Evolutionary conservation across 1,284 basidiomycete genomes (phyloP).

Genomic region (Lentinus polychrous): DNA sequence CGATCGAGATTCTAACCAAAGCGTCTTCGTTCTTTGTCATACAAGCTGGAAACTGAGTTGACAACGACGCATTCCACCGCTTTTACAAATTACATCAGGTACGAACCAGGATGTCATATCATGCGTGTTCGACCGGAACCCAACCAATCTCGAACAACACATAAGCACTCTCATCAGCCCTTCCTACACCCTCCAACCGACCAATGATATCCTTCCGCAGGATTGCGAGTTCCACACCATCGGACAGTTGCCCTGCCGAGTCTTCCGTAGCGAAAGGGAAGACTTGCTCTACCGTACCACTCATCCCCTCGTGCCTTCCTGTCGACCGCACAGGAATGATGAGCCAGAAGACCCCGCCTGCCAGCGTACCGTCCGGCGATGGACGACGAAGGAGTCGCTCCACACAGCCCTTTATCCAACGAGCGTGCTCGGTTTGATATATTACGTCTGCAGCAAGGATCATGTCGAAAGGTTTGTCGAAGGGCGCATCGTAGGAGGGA

Average conservation of each 20-base stretch:
- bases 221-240: conserved; percentile 31
- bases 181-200: conserved; percentile 45
- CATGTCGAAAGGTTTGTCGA: conserved; percentile 42
- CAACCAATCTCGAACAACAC: conserved; percentile 64
- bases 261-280: conserved; percentile 32
- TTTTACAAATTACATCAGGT: too few relatives aligned
- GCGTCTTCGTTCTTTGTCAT: too few relatives aligned
- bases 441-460: conserved; percentile 62
- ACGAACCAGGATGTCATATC: too few relatives aligned
- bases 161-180: conserved; percentile 67
- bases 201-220: conserved; percentile 38
- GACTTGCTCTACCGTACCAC: conserved; percentile 47
- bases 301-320: conserved; percentile 61
- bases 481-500: conserved; percentile 30
- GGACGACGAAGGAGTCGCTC: conserved; percentile 38
- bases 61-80: too few relatives aligned
- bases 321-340: conserved; percentile 63
- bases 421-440: conserved; percentile 61
- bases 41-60: too few relatives aligned
- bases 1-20: too few relatives aligned
- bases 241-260: not conserved
- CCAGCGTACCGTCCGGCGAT: conserved; percentile 2
- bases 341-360: conserved; percentile 58
- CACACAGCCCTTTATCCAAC: conserved; percentile 59
- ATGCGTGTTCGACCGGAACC: conserved; percentile 18